Base-by-base conservation (phyloP, 805 yeast genomes). In the Dipodascus geniculatus region DNA sequence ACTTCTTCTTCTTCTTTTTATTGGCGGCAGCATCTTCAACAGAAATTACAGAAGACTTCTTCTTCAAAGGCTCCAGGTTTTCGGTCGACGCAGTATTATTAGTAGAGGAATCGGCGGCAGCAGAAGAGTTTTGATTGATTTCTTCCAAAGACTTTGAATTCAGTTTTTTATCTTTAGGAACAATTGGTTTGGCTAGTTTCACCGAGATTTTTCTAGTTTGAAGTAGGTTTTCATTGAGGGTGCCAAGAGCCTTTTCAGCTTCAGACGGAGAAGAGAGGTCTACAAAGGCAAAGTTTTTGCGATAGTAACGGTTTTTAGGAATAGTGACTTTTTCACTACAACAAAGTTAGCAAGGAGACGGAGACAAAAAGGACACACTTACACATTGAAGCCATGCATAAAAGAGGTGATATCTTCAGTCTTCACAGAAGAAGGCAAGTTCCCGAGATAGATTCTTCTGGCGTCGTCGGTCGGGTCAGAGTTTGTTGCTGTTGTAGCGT, bases 201-300 rank as follows among this genome's bases (percentile, higher is more conserved):
- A 38, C 44, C 44, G 44, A 38, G 44, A 38, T 38, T 38, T 38
- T 38, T 4, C 44, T 4, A n/a, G 44, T 38, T 38, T 38, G 44
- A 14, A 38, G 20, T 6, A 38, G 19, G 44, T 38, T 38, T n/a
- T 38, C 95, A 65, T 86, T 84, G 53, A 79, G 75, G 53, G 75
- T 69, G 11, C 44, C 44, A 42, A 87, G 64, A 1, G 95, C 95
- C 49, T 74, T 74, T 1, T 81, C 71, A 0, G 93, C 91, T 35
- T 78, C 77, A 19, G 76, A 77, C 52, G 74, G 72, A 52, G 74
- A 72, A 23, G 81, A 74, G 65, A 89, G 89, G 51, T 85, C 85
- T 35, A 89, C 79, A 67, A 89, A 89, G 44, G 44, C 44, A 38
- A 38, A 38, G 20, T 14, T 14, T 17, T 38, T 38, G 44, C 44